phyloP scores from a whole-genome alignment of 225 moss, liverwort and hornwort genomes.

The Thuidium tamariscinum region DNA sequence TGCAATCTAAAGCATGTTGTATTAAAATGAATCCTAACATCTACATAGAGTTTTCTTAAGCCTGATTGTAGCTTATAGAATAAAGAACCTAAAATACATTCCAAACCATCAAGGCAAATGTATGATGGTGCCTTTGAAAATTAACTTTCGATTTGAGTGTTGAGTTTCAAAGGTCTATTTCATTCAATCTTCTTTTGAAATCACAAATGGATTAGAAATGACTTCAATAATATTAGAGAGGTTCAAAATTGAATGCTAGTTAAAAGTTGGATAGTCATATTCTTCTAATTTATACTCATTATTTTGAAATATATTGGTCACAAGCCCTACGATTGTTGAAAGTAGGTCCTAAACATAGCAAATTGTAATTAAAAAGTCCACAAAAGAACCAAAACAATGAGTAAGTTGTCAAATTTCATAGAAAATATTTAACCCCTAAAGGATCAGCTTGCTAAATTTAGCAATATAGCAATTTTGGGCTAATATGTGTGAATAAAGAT shows the following conservation, averaged over 20 bases:
- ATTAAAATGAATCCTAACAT: background rate
- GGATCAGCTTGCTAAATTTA: too few species aligned
- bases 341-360: background rate
- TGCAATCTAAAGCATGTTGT: background rate
- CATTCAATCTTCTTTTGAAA: background rate
- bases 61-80: accelerated
- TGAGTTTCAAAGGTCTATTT: accelerated
- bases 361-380: background rate
- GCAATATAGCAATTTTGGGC: too few species aligned
- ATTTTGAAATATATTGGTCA: background rate
- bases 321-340: background rate
- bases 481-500: too few species aligned
- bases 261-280: background rate
- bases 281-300: background rate
- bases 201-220: background rate
- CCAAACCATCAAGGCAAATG: background rate
- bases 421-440: background rate
- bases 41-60: too few species aligned
- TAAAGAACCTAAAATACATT: background rate
- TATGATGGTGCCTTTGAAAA: background rate
- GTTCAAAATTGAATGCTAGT: background rate
- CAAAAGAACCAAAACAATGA: background rate
- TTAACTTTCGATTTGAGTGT: accelerated
- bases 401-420: background rate
- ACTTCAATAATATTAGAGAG: background rate